phyloP scores from a whole-genome alignment of 2,329 filamentous ascomycete species.

The Aureobasidium vineae region DNA sequence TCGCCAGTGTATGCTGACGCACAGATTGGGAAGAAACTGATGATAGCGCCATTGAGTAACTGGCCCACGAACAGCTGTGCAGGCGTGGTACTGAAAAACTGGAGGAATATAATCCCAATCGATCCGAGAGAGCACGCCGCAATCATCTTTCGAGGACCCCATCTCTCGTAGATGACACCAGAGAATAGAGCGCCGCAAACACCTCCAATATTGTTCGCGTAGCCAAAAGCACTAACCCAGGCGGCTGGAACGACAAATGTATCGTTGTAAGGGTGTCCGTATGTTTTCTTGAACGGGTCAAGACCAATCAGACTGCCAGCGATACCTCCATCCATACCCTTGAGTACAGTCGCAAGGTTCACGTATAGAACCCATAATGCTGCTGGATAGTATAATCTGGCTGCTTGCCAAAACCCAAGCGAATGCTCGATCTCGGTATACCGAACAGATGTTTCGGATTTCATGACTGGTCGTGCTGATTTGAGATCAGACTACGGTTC shows the following conservation, averaged over 20 bases:
- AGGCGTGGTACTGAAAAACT: constrained; percentile 20
- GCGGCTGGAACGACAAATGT: constrained; percentile 23
- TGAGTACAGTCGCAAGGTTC: constrained; percentile 15
- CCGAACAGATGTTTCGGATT: constrained; percentile 9
- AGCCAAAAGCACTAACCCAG: constrained; percentile 25
- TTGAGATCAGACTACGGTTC: neutral
- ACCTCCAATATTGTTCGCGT: constrained; percentile 25
- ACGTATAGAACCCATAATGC: constrained; percentile 22
- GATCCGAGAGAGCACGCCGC: constrained; percentile 17
- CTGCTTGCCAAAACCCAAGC: constrained; percentile 23
- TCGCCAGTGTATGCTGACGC: constrained; percentile 65
- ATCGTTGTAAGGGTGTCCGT: constrained; percentile 12
- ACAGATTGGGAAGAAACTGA: constrained; percentile 52
- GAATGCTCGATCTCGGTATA: constrained; percentile 13
- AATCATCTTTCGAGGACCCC: constrained; percentile 24
- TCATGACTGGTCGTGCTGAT: neutral
- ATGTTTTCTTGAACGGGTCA: constrained; percentile 17
- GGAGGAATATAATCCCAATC: constrained; percentile 8
- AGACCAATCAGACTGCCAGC: constrained; percentile 22
- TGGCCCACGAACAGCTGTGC: constrained; percentile 18
- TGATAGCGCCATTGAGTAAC: constrained; percentile 20
- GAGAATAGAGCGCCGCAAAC: constrained; percentile 13
- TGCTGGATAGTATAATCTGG: constrained; percentile 23
- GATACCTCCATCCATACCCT: constrained; percentile 23
- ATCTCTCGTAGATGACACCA: constrained; percentile 15